Evolutionary conservation across 2,329 filamentous ascomycete genomes (phyloP).

Genomic region (Aspergillus amoenus): DNA sequence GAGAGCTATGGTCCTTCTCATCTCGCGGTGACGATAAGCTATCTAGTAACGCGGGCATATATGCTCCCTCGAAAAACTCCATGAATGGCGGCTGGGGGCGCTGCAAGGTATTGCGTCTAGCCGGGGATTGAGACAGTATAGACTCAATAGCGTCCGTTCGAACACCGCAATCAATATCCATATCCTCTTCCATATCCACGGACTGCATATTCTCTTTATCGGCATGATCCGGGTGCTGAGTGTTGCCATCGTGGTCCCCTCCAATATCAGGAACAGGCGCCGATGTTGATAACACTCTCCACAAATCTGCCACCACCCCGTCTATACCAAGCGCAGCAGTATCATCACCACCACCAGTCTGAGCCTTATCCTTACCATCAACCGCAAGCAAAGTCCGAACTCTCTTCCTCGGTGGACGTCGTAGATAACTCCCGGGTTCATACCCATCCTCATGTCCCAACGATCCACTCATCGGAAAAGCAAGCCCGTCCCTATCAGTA

Average conservation of each 20-base stretch:
- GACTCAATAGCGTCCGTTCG: neutral
- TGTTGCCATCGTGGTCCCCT: neutral
- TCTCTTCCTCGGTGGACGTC: slow-evolving; percentile 8
- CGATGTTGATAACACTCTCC: neutral
- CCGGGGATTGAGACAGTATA: neutral
- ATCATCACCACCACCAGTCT: neutral
- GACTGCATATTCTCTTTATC: neutral
- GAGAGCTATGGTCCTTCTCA: neutral
- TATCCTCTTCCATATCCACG: neutral
- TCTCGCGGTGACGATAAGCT: neutral
- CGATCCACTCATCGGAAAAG: neutral
- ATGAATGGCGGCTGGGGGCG: neutral
- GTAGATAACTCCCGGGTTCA: neutral
- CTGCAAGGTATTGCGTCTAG: neutral
- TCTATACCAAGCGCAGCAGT: neutral
- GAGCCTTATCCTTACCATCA: neutral
- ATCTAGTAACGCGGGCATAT: neutral
- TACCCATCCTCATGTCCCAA: neutral
- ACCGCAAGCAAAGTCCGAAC: neutral
- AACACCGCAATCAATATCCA: neutral
- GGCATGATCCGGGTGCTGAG: neutral
- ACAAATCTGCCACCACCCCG: neutral
- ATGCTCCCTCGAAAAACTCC: neutral
- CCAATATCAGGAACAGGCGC: neutral
- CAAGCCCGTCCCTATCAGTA: neutral